These are phyloP conservation scores for Ganoderma lucidum DNA, from an alignment of 1,284 basidiomycete species.

Conservation along the genomic window DNA sequence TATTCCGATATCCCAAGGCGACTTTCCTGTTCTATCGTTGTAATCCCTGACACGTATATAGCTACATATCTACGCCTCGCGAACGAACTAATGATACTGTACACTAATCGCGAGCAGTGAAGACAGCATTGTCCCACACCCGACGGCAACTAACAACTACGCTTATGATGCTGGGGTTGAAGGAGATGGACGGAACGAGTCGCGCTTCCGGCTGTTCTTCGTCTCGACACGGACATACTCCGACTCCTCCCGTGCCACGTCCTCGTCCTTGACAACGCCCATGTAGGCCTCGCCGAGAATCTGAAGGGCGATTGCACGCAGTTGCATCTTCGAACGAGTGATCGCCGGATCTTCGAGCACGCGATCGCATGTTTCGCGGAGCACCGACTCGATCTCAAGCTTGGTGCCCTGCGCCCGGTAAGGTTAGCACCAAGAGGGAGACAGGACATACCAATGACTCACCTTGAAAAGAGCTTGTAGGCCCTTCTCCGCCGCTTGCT, in stretches of 20 bases:
- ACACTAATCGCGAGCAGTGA: constrained; percentile 13
- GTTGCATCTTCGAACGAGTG: constrained; percentile 66
- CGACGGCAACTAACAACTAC: neutral
- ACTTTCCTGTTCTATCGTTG: neutral
- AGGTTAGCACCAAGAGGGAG: constrained; percentile 4
- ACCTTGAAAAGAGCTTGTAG: constrained; percentile 93
- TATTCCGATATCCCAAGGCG: too few species aligned
- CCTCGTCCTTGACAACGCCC: constrained; percentile 74
- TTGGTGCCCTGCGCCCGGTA: constrained; percentile 78
- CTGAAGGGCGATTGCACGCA: constrained; percentile 85
- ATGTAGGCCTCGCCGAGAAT: constrained; percentile 84
- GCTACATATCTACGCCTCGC: constrained; percentile 23
- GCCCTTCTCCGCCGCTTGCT: constrained; percentile 97
- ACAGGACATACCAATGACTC: constrained; percentile 15
- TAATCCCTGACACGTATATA: constrained; percentile 10
- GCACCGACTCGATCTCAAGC: constrained; percentile 92
- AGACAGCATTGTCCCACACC: neutral
- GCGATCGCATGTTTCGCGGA: constrained; percentile 93
- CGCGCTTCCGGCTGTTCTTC: constrained; percentile 56
- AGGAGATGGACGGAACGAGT: constrained; percentile 34
- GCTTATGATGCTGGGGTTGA: neutral
- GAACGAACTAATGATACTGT: constrained; percentile 12
- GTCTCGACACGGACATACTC: constrained; percentile 90
- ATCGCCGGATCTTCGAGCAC: constrained; percentile 72
- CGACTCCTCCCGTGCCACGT: constrained; percentile 60